These are phyloP conservation scores for Irpex sp. DNA, from an alignment of 1,284 basidiomycete genomes.

Conservation along the genomic window DNA sequence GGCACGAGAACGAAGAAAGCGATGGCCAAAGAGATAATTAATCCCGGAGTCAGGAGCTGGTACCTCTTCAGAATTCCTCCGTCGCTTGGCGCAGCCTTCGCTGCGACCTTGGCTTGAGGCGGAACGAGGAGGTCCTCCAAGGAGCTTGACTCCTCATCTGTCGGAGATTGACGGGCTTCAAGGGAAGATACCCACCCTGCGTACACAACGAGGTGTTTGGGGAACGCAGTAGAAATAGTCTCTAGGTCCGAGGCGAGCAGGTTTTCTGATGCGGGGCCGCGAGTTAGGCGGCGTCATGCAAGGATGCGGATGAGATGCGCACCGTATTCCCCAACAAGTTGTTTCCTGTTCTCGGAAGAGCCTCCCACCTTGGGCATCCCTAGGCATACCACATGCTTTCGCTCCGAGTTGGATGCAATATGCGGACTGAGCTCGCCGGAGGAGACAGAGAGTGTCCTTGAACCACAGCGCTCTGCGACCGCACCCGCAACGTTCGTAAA, in stretches of 20 bases:
- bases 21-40: constrained; percentile 68
- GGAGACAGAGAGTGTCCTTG: constrained; percentile 34
- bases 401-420: constrained; percentile 24
- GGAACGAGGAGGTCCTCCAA: constrained; percentile 6
- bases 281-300: not conserved
- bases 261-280: constrained; percentile 13
- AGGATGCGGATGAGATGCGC: constrained; percentile 18
- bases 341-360: constrained; percentile 36
- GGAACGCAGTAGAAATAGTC: constrained; percentile 40
- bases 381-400: constrained; percentile 54
- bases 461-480: constrained; percentile 48
- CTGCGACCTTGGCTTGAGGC: not conserved
- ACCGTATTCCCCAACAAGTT: constrained; percentile 48
- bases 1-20: constrained; percentile 70
- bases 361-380: constrained; percentile 47
- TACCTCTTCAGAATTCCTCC: constrained; percentile 70
- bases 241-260: constrained; percentile 41
- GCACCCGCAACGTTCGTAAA: constrained; percentile 33
- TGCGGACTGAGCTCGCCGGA: constrained; percentile 30
- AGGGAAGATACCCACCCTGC: constrained; percentile 42
- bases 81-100: constrained; percentile 21
- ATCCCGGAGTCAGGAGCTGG: constrained; percentile 74
- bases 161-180: constrained; percentile 31
- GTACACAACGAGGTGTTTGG: constrained; percentile 60
- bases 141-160: constrained; percentile 18